Conservation (phyloP, 164 flowering plant genomes). For the Tetrastigma voinierianum region DNA sequence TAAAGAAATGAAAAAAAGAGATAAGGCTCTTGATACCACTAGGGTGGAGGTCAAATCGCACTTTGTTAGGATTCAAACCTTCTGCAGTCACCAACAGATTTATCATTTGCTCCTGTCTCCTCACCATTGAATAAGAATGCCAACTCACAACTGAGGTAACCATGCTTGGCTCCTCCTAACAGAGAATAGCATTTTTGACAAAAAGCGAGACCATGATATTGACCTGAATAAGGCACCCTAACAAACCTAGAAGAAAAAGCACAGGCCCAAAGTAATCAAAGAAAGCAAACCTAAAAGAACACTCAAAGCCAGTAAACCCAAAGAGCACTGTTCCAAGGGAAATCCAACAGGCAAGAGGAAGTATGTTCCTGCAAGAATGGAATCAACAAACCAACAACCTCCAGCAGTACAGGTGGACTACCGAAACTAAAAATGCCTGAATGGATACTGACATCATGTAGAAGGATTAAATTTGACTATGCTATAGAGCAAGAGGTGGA, state of each 20-base stretch:
- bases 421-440: slow-evolving; percentile 13
- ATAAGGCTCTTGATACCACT: slow-evolving; percentile 9
- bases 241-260: slow-evolving; percentile 60
- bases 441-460: slow-evolving; percentile 38
- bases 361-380: slow-evolving; percentile 32
- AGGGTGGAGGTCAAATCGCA: slow-evolving; percentile 2
- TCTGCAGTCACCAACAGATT: slow-evolving; percentile 13
- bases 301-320: slow-evolving; percentile 36
- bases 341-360: slow-evolving; percentile 29
- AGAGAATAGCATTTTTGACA: slow-evolving; percentile 36
- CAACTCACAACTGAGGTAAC: slow-evolving; percentile 28
- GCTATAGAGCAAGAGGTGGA: slow-evolving; percentile 25
- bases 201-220: slow-evolving; percentile 22
- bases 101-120: slow-evolving; percentile 15
- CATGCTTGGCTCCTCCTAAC: slow-evolving; percentile 24
- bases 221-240: slow-evolving; percentile 58
- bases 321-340: slow-evolving; percentile 22
- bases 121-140: slow-evolving; percentile 27
- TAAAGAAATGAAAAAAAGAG: slow-evolving; percentile 12
- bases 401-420: slow-evolving; percentile 9
- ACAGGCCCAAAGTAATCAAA: slow-evolving; percentile 71
- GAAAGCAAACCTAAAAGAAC: slow-evolving; percentile 59
- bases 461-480: slow-evolving; percentile 55
- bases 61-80: slow-evolving; percentile 9
- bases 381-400: slow-evolving; percentile 14